Evolutionary conservation across 768 basidiomycete species (phyloP), one percentile per base, ranked within the genome.

Genomic region (Pleurotus platypus): DNA sequence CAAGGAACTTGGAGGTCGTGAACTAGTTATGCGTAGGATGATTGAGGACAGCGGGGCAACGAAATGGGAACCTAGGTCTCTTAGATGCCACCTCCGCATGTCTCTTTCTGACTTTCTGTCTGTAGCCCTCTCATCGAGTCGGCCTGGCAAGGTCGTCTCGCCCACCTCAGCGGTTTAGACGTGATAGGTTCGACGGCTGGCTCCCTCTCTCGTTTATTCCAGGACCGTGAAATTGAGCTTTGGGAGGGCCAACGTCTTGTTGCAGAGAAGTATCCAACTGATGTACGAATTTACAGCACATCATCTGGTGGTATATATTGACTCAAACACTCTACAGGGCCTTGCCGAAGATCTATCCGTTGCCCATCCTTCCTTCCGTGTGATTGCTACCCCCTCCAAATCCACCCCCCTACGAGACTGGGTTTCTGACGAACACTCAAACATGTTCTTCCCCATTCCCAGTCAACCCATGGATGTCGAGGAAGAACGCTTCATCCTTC

Each of bases 161-260:
- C 86, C 2, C 85, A 86, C 64, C 73, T 88, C 0, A 76, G 80
- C 2, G 82, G 84, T 1, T 63, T 86, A 24, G 86, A 88, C 65
- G 82, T 83, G n/a, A 78, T 87, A 37, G 85, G 85, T 1, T 70
- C 83, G 0, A 87, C 85, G 5, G 85, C 83, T 9, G 85, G 85
- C 4, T 83, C 85, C 1, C 64, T 88, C 8, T 78, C 85, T 13
- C 70, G 86, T 7, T 62, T 87, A 9, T 66, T 80, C 5, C 84
- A 86, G 63, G 85, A 87, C 62, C 68, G 85, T 22, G 86, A 88
- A 64, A 70, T 71, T 2, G 86, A 88, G 62, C 71, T 88, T 1
- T 88, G 86, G 86, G 84, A 82, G 57, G 75, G 75, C 18, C 83
- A 79, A 60, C 78, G 85, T 4, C 76, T 87, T 26, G 85, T 85